These are phyloP conservation scores for Daldinia eschscholtzii DNA, from an alignment of 2,329 filamentous ascomycete genomes.

Conservation along the genomic window DNA sequence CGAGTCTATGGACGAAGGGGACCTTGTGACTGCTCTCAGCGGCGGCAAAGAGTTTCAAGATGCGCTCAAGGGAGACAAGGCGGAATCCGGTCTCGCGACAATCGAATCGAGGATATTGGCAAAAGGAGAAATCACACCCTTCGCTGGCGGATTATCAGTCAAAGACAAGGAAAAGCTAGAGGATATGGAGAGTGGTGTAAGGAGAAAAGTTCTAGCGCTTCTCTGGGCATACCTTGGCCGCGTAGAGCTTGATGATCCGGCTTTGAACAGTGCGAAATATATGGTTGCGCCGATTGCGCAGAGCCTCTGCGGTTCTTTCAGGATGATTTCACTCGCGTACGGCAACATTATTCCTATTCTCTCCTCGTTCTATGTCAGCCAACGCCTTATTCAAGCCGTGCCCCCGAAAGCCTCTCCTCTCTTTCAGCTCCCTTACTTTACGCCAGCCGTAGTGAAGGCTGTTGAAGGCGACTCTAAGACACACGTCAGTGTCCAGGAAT, in stretches of 20 bases:
- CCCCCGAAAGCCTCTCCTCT: constrained; percentile 87
- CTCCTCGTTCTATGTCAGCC: constrained; percentile 82
- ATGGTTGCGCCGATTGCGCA: constrained; percentile 90
- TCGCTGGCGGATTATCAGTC: constrained; percentile 70
- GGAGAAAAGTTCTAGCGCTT: constrained; percentile 87
- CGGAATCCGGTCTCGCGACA: constrained; percentile 83
- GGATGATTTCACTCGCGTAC: constrained; percentile 88
- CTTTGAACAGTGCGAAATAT: constrained; percentile 87
- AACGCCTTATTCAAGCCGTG: constrained; percentile 90
- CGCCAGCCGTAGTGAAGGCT: constrained; percentile 71
- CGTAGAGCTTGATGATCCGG: constrained; percentile 82
- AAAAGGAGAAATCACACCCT: constrained; percentile 64
- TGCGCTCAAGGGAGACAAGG: constrained; percentile 80
- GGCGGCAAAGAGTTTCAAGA: constrained; percentile 87
- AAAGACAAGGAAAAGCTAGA: constrained; percentile 84
- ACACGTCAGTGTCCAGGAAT: constrained; percentile 84
- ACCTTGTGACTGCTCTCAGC: constrained; percentile 84
- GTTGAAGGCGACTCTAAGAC: constrained; percentile 81
- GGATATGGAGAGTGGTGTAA: constrained; percentile 81
- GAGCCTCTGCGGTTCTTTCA: constrained; percentile 86
- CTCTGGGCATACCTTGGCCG: constrained; percentile 96
- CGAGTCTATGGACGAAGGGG: constrained; percentile 83
- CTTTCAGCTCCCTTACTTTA: constrained; percentile 91
- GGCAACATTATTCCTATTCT: constrained; percentile 86
- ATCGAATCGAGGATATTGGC: constrained; percentile 85